A percentile compares a stretch with the other conserved stretches of the same genome.
Conservation (phyloP, 345 rosid species). For the Populus tremula region DNA sequence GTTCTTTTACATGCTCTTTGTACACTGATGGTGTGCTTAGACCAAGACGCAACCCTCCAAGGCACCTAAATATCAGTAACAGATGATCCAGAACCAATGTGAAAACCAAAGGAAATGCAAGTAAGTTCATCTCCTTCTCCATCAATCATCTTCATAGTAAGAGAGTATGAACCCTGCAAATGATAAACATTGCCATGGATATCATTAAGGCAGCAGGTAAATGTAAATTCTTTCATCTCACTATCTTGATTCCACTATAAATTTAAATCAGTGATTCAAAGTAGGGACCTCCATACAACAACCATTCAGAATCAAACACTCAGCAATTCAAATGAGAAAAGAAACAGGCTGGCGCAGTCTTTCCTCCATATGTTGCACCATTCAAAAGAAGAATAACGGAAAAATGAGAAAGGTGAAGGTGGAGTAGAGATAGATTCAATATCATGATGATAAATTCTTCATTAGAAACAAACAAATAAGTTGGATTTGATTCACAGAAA, state of each 20-base stretch:
- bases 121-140: constrained; percentile 49
- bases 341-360: background rate
- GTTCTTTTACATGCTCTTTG: constrained; percentile 10
- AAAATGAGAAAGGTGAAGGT: background rate
- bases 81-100: constrained; percentile 59
- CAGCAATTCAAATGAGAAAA: background rate
- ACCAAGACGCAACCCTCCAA: background rate
- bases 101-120: constrained; percentile 75
- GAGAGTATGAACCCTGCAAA: constrained; percentile 78
- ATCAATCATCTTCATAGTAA: constrained; percentile 81
- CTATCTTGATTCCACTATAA: background rate
- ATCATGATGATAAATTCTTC: background rate
- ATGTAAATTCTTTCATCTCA: background rate
- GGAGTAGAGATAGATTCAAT: background rate
- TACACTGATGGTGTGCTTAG: background rate
- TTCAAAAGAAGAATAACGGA: background rate
- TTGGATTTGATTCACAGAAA: background rate
- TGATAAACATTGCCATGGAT: background rate
- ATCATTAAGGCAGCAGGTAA: background rate
- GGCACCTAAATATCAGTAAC: constrained; percentile 50
- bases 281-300: background rate
- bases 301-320: background rate
- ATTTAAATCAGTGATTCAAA: background rate
- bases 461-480: background rate
- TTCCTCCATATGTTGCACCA: background rate